These are phyloP conservation scores for Penicillium sp. DNA, from an alignment of 2,329 filamentous ascomycete species.

Conservation along the genomic window DNA sequence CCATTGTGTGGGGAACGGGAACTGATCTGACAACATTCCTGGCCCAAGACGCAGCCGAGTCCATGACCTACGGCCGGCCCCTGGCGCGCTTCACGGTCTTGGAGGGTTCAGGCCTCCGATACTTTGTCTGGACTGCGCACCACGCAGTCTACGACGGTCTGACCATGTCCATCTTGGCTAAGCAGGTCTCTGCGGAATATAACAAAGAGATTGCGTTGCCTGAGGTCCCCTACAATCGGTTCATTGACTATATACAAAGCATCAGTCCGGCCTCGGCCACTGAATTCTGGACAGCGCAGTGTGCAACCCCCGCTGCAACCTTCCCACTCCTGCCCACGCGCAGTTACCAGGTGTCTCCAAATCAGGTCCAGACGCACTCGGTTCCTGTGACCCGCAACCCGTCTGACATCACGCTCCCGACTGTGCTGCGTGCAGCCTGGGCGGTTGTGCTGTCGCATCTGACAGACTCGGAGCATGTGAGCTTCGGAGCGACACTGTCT, in stretches of 20 bases:
- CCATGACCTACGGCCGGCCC: neutral
- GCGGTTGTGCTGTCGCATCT: conserved; percentile 33
- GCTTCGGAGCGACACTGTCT: conserved; percentile 39
- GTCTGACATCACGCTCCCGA: conserved; percentile 19
- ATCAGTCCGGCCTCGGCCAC: neutral
- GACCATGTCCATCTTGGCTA: conserved; percentile 16
- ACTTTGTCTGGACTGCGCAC: conserved; percentile 41
- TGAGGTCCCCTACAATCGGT: neutral
- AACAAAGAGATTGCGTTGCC: neutral
- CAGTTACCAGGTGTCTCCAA: neutral
- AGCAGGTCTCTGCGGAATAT: neutral
- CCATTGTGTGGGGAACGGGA: neutral
- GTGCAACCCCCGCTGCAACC: neutral
- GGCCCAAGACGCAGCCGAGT: neutral
- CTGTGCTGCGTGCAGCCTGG: conserved; percentile 38
- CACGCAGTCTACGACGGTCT: conserved; percentile 44
- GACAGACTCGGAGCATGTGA: conserved; percentile 34
- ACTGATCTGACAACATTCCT: neutral
- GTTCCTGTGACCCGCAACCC: neutral
- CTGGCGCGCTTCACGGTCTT: neutral
- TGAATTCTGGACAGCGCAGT: conserved; percentile 3
- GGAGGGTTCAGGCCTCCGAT: neutral
- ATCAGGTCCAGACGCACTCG: neutral
- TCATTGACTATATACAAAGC: neutral
- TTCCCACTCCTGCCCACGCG: neutral